These are phyloP conservation scores for Fusarium sp. DNA, from an alignment of 2,329 filamentous ascomycete species.

Conservation along the genomic window DNA sequence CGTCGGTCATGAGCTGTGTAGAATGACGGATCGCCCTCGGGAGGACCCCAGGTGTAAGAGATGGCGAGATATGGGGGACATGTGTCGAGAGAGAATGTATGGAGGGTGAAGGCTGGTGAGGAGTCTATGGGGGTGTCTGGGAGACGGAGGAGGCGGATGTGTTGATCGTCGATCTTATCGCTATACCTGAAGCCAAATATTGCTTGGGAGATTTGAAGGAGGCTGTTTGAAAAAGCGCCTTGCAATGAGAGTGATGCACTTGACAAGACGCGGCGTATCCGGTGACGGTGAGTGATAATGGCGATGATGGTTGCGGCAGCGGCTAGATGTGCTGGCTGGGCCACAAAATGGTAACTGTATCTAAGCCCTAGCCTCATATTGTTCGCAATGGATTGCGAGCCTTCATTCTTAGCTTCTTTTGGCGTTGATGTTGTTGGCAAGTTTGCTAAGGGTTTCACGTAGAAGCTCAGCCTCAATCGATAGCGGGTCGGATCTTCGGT, in stretches of 20 bases:
- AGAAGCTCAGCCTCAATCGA: not conserved
- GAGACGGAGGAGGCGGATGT: constrained; percentile 33
- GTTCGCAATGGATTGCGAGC: not conserved
- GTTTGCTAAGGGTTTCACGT: not conserved
- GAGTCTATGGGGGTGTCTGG: constrained; percentile 7
- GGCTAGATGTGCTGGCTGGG: not conserved
- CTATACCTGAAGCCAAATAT: constrained; percentile 15
- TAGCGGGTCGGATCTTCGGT: not conserved
- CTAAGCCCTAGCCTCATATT: constrained; percentile 7
- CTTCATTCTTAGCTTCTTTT: not conserved
- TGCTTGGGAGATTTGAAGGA: not conserved
- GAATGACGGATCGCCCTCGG: not conserved
- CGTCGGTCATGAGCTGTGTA: not conserved
- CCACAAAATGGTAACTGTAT: not conserved
- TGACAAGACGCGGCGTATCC: not conserved
- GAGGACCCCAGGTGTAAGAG: constrained; percentile 43
- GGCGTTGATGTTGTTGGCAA: not conserved
- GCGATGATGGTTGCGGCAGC: not conserved
- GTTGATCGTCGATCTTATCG: constrained; percentile 16
- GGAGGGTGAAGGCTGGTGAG: constrained; percentile 18
- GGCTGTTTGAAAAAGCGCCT: not conserved
- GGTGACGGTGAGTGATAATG: not conserved
- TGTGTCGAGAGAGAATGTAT: constrained; percentile 27
- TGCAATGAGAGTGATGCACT: not conserved
- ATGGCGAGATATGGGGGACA: constrained; percentile 37